Base-by-base conservation (phyloP, 2,329 filamentous ascomycete genomes). In the Exophiala lecanii-corni region DNA sequence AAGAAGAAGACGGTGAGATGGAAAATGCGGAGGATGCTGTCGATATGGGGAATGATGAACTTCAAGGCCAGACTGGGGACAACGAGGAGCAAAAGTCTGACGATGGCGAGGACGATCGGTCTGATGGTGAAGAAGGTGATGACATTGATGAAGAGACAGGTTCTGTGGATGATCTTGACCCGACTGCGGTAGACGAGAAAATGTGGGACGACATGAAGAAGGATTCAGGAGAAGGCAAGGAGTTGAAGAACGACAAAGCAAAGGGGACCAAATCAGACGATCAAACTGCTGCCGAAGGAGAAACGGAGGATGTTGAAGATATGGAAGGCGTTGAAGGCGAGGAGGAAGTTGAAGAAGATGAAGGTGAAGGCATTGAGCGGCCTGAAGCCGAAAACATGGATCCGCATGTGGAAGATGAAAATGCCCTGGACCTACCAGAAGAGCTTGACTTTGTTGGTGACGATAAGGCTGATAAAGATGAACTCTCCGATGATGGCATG, bases 141-240 rank as follows among this genome's bases (percentile, higher is more conserved):
- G 77, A 81, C 32, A 82, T 94, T 61, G 89, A 96, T 53, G 89
- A 95, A 57, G 88, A 97, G 64, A 78, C 85, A 4, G 92, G 89
- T 1, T 85, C 89, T 57, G 89, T 97, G 9, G 87, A 96, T 66
- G 88, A 94, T 57, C 72, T 95, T 31, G 91, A 95, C 55, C 84
- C 88, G 9, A 85, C 81, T 12, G 86, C 91, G 15, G 85, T 97
- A 1, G 94, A 98, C 61, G 94, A 98, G 69, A 98, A 97, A 72
- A 89, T 97, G 78, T 98, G 92, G 92, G 89, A 98, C 64, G 89
- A 89, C 28, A 81, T 82, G 34, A 52, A 53, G 36, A 54, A 53
- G 20, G 50, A 56, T 33, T 68, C 69, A 26, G 82, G 83, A 36
- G 76, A 89, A 33, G 66, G 72, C 43, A 71, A 71, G 45, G 81